Evolutionary conservation across 148 eudicot species (phyloP).

Genomic region (Polygonum aviculare): DNA sequence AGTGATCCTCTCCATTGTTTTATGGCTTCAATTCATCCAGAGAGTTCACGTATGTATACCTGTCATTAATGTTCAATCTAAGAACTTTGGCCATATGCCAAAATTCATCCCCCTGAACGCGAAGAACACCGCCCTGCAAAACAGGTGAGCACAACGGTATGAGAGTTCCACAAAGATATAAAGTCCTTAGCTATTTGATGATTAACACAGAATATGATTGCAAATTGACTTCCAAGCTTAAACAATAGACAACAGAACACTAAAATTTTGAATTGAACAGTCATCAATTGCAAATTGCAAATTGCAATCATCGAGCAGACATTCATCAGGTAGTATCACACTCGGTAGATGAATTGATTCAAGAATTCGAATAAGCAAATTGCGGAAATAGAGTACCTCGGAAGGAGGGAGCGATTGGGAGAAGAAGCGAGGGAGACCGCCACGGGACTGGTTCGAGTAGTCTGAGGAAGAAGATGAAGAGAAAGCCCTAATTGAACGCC

Average conservation of each 20-base stretch:
- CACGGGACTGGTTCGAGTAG: constrained; percentile 77
- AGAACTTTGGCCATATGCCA: constrained; percentile 95
- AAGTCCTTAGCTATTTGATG: not conserved
- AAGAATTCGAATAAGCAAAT: not conserved
- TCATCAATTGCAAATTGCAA: not conserved
- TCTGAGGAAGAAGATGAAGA: constrained; percentile 18
- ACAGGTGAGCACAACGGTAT: not conserved
- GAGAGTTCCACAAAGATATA: not conserved
- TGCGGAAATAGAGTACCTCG: constrained; percentile 34
- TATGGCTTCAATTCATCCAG: not conserved
- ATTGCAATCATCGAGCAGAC: not conserved
- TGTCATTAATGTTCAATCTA: constrained; percentile 52
- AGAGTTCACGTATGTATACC: constrained; percentile 31
- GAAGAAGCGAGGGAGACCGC: constrained; percentile 91
- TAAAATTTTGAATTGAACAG: not conserved
- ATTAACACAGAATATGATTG: not conserved
- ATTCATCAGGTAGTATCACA: not conserved
- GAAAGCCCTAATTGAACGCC: not conserved
- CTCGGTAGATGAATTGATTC: not conserved
- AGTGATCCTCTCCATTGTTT: not conserved
- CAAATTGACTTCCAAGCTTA: not conserved
- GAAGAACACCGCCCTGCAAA: constrained; percentile 55
- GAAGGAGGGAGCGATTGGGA: constrained; percentile 63
- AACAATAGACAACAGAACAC: not conserved
- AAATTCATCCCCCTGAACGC: constrained; percentile 83